Conservation (phyloP, 371 early-diverging fungal species). For the Mortierella sp. region DNA sequence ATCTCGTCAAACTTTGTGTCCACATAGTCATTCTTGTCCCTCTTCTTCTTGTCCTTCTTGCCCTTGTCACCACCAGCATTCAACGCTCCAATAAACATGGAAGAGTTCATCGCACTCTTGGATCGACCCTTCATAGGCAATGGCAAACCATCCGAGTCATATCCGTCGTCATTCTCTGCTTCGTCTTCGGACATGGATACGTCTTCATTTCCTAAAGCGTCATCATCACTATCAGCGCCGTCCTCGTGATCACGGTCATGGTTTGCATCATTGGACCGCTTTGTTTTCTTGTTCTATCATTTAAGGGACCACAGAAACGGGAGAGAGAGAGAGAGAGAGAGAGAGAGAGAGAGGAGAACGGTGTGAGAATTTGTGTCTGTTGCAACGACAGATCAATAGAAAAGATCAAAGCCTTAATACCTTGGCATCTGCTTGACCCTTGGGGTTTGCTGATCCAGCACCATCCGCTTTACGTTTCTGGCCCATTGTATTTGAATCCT, state of each 20-base stretch:
- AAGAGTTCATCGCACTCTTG: constrained; percentile 12
- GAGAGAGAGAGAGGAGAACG: too few relatives aligned
- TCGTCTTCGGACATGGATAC: constrained; percentile 25
- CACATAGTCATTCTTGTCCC: constrained; percentile 56
- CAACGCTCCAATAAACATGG: constrained; percentile 49
- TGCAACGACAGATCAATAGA: too few relatives aligned
- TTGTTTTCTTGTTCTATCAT: not conserved
- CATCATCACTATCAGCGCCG: constrained; percentile 15
- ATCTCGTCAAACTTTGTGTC: constrained; percentile 57
- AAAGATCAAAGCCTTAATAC: too few relatives aligned
- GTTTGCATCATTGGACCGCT: not conserved
- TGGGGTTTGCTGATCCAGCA: too few relatives aligned
- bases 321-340: too few relatives aligned
- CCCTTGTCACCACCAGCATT: constrained; percentile 43
- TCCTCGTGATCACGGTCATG: constrained; percentile 9
- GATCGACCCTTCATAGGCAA: constrained; percentile 29
- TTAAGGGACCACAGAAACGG: too few relatives aligned
- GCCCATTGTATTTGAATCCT: too few relatives aligned
- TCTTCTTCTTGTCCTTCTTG: constrained; percentile 54
- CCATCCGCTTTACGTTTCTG: too few relatives aligned
- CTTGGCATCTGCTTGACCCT: too few relatives aligned
- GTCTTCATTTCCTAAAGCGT: constrained; percentile 32
- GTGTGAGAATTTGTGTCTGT: too few relatives aligned
- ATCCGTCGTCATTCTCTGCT: constrained; percentile 41
- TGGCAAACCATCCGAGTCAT: constrained; percentile 51